A percentile compares a stretch with the other conserved stretches of the same genome.
phyloP scores from a whole-genome alignment of 1,284 basidiomycete genomes.

The Waitea zeae region DNA sequence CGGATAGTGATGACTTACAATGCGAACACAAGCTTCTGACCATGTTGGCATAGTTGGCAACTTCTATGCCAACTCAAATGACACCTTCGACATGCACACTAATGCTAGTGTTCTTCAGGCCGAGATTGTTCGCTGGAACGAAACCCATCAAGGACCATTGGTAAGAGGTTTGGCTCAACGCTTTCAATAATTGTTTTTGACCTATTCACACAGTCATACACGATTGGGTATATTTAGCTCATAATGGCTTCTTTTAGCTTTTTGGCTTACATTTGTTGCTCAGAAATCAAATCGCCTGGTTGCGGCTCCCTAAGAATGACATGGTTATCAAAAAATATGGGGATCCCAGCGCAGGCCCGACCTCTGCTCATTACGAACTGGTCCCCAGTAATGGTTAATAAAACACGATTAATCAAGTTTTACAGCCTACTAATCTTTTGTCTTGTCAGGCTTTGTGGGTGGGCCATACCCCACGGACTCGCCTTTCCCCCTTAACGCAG shows the following conservation, averaged over 20 bases:
- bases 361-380: conserved; percentile 15
- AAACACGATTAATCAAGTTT: too few relatives aligned
- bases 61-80: conserved; percentile 1
- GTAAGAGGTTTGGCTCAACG: too few relatives aligned
- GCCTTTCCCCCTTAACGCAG: conserved; percentile 4
- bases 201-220: too few relatives aligned
- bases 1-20: conserved; percentile 14
- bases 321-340: conserved; percentile 4
- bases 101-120: background rate
- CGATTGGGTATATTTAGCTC: too few relatives aligned
- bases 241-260: conserved; percentile 7
- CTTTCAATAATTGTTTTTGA: too few relatives aligned
- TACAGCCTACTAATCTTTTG: conserved; percentile 7
- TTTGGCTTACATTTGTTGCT: too few relatives aligned
- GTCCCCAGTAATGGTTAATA: conserved; percentile 13
- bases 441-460: conserved; percentile 6
- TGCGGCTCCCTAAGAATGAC: conserved; percentile 7
- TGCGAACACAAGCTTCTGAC: background rate
- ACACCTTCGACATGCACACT: background rate
- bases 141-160: too few relatives aligned
- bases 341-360: conserved; percentile 11
- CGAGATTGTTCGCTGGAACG: conserved; percentile 7
- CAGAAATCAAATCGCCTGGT: conserved; percentile 9
- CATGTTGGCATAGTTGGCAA: background rate
- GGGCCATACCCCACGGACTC: conserved; percentile 7